These are phyloP conservation scores for Roridomyces roridus DNA, from an alignment of 768 basidiomycete genomes.

Conservation along the genomic window DNA sequence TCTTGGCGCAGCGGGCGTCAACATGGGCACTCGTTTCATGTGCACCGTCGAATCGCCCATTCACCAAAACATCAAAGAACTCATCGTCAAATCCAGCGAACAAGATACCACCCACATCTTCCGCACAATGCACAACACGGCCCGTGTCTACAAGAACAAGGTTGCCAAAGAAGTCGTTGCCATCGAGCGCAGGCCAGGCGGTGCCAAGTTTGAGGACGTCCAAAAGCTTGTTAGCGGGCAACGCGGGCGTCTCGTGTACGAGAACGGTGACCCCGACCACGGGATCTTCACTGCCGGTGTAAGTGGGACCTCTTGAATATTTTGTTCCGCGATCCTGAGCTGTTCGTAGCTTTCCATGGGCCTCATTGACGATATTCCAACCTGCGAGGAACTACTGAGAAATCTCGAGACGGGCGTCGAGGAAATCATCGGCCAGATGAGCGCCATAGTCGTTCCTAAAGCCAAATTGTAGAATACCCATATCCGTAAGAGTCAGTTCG, in stretches of 20 bases:
- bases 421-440: conserved; percentile 61
- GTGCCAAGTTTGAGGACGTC: conserved; percentile 88
- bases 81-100: conserved; percentile 84
- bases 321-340: background rate
- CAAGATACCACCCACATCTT: conserved; percentile 90
- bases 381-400: conserved; percentile 72
- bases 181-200: conserved; percentile 80
- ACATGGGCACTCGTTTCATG: conserved; percentile 95
- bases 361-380: conserved; percentile 84
- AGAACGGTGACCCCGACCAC: conserved; percentile 82
- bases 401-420: conserved; percentile 80
- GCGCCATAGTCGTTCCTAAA: conserved; percentile 38
- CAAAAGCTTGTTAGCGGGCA: conserved; percentile 77
- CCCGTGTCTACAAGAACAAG: conserved; percentile 87
- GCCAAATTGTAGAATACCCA: conserved; percentile 53
- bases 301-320: background rate
- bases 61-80: conserved; percentile 89
- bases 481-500: too few species aligned
- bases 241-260: conserved; percentile 78
- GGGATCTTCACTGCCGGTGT: conserved; percentile 83
- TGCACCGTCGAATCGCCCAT: conserved; percentile 89
- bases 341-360: conserved; percentile 52
- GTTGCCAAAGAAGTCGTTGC: conserved; percentile 85
- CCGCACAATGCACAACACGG: conserved; percentile 83
- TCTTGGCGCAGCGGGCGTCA: conserved; percentile 85